These are phyloP conservation scores for Trichoderma brevicompactum DNA, from an alignment of 2,329 filamentous ascomycete species.

Conservation along the genomic window DNA sequence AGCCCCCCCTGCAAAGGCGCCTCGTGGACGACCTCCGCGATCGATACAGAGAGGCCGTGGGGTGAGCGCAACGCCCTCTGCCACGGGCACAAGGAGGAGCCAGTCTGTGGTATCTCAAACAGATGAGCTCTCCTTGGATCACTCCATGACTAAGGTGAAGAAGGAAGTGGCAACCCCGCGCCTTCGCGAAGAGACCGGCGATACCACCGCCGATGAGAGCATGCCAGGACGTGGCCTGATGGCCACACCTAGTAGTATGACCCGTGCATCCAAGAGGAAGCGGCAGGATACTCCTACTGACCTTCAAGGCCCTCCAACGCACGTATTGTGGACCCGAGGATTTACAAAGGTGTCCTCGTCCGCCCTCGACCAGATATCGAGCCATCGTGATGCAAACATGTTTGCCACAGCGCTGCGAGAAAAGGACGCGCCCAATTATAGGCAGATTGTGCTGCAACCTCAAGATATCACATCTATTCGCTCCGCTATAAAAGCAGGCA, in stretches of 20 bases:
- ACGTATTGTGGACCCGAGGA: constrained; percentile 76
- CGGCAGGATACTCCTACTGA: constrained; percentile 56
- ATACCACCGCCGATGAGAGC: constrained; percentile 61
- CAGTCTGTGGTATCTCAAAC: constrained; percentile 53
- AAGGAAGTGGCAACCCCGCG: constrained; percentile 62
- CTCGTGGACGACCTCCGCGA: constrained; percentile 44
- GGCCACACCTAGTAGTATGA: constrained; percentile 45
- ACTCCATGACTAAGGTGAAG: constrained; percentile 56
- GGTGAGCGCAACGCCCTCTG: constrained; percentile 44
- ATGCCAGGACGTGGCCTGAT: constrained; percentile 46
- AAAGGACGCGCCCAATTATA: constrained; percentile 75
- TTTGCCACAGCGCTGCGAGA: constrained; percentile 77
- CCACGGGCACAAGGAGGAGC: constrained; percentile 46
- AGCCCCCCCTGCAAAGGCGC: constrained; percentile 33
- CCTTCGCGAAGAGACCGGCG: constrained; percentile 58
- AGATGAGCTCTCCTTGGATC: constrained; percentile 54
- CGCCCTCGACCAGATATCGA: constrained; percentile 75
- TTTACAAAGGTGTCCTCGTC: constrained; percentile 74
- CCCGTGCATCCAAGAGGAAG: constrained; percentile 59
- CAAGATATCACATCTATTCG: constrained; percentile 80
- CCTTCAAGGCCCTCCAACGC: constrained; percentile 60
- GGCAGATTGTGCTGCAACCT: constrained; percentile 71
- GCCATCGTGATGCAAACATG: constrained; percentile 77
- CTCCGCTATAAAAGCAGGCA: constrained; percentile 74
- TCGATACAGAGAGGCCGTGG: constrained; percentile 43